Conservation (phyloP, 306 rosid genomes). For the Medicago arabica region DNA sequence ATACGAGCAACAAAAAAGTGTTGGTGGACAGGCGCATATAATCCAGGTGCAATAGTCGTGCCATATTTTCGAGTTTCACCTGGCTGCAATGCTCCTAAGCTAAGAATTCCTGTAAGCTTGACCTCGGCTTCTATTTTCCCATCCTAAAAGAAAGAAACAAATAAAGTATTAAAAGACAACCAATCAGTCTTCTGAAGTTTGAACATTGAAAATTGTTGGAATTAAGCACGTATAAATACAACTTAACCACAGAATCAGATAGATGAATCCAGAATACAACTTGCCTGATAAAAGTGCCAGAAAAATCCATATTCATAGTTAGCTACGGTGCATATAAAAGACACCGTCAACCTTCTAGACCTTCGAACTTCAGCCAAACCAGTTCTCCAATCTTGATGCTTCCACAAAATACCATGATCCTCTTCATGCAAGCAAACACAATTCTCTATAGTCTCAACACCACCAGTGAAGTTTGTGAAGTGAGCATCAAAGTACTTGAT, state of each 20-base stretch:
- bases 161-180: slow-evolving; percentile 18
- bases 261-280: slow-evolving; percentile 42
- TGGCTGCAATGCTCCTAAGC: slow-evolving; percentile 81
- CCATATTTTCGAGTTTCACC: slow-evolving; percentile 88
- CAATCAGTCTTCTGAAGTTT: slow-evolving; percentile 25
- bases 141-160: slow-evolving; percentile 57
- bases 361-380: slow-evolving; percentile 86
- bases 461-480: slow-evolving; percentile 75
- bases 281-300: slow-evolving; percentile 90
- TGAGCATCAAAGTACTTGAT: slow-evolving; percentile 80
- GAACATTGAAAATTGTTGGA: slow-evolving; percentile 10
- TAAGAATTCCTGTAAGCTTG: slow-evolving; percentile 78
- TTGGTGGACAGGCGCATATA: slow-evolving; percentile 87
- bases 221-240: neutral
- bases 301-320: slow-evolving; percentile 83
- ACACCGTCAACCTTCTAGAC: slow-evolving; percentile 78
- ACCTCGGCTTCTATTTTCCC: slow-evolving; percentile 89
- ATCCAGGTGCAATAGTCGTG: slow-evolving; percentile 84
- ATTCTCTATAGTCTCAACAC: slow-evolving; percentile 82
- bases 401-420: slow-evolving; percentile 85
- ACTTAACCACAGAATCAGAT: neutral
- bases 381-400: slow-evolving; percentile 93
- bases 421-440: slow-evolving; percentile 89
- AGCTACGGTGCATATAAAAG: slow-evolving; percentile 81
- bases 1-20: slow-evolving; percentile 86